Evolutionary conservation across 352 stramenopile species (phyloP).

Genomic region (Blastocystis hominis): DNA sequence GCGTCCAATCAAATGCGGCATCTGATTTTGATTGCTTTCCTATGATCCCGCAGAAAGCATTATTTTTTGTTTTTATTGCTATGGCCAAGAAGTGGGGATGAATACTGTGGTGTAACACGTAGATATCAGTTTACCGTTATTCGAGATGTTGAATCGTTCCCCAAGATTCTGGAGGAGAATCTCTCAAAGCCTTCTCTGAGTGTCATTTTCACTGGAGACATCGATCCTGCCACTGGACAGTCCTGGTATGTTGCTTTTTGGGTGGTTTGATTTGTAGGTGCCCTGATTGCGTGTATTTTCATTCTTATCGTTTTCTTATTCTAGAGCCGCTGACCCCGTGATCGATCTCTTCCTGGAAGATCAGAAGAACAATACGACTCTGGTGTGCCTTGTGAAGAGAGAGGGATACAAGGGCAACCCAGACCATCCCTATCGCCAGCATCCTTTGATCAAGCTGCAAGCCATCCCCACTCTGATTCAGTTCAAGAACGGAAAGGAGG

Average conservation of each 20-base stretch:
- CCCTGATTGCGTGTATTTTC: constrained; percentile 43
- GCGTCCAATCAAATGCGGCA: constrained; percentile 14
- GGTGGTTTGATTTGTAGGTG: constrained; percentile 31
- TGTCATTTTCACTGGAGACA: constrained; percentile 55
- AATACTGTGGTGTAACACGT: background rate
- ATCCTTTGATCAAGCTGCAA: constrained; percentile 57
- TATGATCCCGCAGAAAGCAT: background rate
- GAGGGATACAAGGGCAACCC: constrained; percentile 57
- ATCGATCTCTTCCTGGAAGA: constrained; percentile 54
- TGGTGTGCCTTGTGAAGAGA: constrained; percentile 47
- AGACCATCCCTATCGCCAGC: constrained; percentile 40
- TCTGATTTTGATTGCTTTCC: background rate
- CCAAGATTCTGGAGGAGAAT: constrained; percentile 50
- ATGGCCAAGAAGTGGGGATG: constrained; percentile 53
- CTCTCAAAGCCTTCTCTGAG: constrained; percentile 6
- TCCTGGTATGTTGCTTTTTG: constrained; percentile 27
- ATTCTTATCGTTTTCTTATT: background rate
- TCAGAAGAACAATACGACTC: constrained; percentile 54
- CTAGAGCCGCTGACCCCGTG: constrained; percentile 18
- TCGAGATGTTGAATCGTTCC: constrained; percentile 51
- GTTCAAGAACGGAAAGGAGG: constrained; percentile 54
- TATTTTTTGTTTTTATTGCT: constrained; percentile 20
- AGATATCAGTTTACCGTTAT: constrained; percentile 58
- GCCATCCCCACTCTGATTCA: constrained; percentile 54
- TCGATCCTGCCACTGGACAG: constrained; percentile 49